Evolutionary conservation across 78 protist genomes (phyloP).

Genomic region (Cyanophora paradoxa): DNA sequence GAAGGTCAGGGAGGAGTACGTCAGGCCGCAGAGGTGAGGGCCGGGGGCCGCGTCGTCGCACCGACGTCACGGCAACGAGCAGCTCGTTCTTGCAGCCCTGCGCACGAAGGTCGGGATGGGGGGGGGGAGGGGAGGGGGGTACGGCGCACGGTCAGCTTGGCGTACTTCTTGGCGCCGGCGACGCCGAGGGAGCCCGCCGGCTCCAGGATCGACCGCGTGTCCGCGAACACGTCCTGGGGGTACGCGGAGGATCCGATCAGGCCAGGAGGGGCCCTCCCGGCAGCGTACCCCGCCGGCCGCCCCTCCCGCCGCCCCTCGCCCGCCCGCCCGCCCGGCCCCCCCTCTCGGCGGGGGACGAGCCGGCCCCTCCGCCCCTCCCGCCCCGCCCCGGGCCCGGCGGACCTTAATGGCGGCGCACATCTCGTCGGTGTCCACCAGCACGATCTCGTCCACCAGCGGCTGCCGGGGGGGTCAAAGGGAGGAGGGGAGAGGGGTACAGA

Average conservation of each 20-base stretch:
- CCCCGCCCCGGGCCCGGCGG: too few relatives aligned
- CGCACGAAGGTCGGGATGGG: conserved; percentile 10
- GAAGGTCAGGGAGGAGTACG: neutral
- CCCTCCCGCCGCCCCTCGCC: too few relatives aligned
- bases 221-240: conserved; percentile 26
- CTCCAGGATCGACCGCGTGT: conserved; percentile 46
- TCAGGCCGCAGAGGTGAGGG: conserved; percentile 11
- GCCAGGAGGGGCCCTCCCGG: too few relatives aligned
- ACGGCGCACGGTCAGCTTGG: neutral
- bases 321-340: too few relatives aligned
- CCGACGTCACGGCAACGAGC: too few relatives aligned
- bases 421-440: conserved; percentile 47
- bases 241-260: too few relatives aligned
- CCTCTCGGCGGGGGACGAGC: too few relatives aligned
- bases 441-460: conserved; percentile 19
- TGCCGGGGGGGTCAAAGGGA: too few relatives aligned
- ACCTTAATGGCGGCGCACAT: conserved; percentile 65
- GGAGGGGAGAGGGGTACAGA: neutral
- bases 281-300: too few relatives aligned
- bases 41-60: too few relatives aligned
- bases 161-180: conserved; percentile 47
- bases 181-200: conserved; percentile 67
- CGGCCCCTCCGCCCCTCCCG: too few relatives aligned
- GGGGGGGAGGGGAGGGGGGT: neutral
- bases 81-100: too few relatives aligned